Evolutionary conservation across 306 rosid genomes (phyloP).

Genomic region (Luffa aegyptiaca): DNA sequence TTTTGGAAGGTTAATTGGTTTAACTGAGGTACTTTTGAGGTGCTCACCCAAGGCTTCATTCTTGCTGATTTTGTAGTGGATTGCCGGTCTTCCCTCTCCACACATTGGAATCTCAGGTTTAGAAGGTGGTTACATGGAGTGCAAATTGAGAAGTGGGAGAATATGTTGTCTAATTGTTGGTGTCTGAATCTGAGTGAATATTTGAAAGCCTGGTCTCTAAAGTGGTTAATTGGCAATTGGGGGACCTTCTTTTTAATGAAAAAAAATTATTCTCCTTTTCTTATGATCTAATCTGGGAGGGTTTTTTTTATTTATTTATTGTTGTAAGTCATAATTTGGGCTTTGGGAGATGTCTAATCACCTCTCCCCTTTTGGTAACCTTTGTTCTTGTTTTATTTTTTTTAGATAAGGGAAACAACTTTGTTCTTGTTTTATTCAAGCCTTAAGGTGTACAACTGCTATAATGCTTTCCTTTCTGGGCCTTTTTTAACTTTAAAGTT

Average conservation of each 20-base stretch:
- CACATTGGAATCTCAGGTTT: background rate
- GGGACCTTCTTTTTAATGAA: background rate
- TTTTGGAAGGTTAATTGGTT: background rate
- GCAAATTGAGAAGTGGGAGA: background rate
- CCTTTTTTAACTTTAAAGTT: background rate
- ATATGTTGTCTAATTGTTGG: background rate
- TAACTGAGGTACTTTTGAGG: background rate
- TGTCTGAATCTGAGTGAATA: background rate
- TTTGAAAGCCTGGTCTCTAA: background rate
- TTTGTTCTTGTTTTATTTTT: slow-evolving; percentile 6
- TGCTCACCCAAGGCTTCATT: background rate
- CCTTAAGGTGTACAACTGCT: background rate
- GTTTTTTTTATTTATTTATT: background rate
- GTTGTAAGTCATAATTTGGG: background rate
- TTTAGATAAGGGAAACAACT: too few species aligned
- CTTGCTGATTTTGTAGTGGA: background rate
- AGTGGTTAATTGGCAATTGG: background rate
- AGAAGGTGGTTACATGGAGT: background rate
- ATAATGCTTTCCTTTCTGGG: background rate
- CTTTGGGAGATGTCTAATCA: background rate
- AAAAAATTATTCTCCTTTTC: background rate
- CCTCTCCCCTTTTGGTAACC: background rate
- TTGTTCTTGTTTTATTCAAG: slow-evolving; percentile 1
- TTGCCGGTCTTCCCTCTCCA: background rate
- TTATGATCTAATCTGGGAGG: background rate